Evolutionary conservation across 1,284 basidiomycete genomes (phyloP).

Genomic region (Moniliella sp.): DNA sequence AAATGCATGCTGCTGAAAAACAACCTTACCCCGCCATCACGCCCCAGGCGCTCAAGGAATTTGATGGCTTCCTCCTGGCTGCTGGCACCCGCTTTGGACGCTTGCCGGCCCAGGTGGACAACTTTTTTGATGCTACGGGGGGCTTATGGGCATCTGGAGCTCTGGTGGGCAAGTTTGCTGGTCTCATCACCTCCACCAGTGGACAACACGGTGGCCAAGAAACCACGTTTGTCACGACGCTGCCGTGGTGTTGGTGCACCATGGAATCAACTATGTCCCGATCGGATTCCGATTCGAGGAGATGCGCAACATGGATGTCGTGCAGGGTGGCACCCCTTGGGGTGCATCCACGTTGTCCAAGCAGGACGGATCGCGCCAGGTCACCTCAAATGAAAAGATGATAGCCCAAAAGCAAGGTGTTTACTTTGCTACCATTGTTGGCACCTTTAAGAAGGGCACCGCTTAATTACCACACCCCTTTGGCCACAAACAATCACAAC

Average conservation of each 20-base stretch:
- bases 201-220: constrained; percentile 36
- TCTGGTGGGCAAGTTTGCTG: constrained; percentile 57
- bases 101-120: constrained; percentile 38
- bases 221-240: constrained; percentile 17
- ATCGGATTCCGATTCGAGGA: constrained; percentile 8
- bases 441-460: constrained; percentile 10
- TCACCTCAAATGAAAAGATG: constrained; percentile 7
- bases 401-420: constrained; percentile 12
- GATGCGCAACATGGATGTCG: constrained; percentile 7
- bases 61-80: constrained; percentile 43
- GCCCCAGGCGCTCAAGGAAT: constrained; percentile 44
- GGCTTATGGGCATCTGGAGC: constrained; percentile 48
- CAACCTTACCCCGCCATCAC: constrained; percentile 50
- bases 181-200: constrained; percentile 45
- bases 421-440: constrained; percentile 12
- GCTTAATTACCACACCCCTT: no score
- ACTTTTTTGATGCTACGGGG: constrained; percentile 54
- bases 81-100: constrained; percentile 38
- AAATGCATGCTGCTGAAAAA: constrained; percentile 47
- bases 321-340: constrained; percentile 11
- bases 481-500: no score
- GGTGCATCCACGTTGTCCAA: constrained; percentile 15
- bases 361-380: constrained; percentile 12
- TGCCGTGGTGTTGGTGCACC: constrained; percentile 20
- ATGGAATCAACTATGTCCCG: constrained; percentile 16